These are phyloP conservation scores for Oldenlandia corymbosa DNA, from an alignment of 257 asterid genomes.

Conservation along the genomic window DNA sequence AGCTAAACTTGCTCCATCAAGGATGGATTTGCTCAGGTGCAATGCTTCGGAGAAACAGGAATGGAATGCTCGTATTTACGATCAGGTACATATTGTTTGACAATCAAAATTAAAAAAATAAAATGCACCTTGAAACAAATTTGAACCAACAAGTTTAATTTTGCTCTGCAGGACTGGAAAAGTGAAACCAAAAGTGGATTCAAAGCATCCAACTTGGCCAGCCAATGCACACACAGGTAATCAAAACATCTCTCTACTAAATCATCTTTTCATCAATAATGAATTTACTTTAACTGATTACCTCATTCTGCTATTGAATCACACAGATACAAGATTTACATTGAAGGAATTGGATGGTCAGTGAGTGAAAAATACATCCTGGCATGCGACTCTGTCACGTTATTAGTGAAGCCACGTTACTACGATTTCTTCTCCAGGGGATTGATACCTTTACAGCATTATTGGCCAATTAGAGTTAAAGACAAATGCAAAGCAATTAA, in stretches of 20 bases:
- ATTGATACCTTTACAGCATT: conserved; percentile 71
- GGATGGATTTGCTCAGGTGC: conserved; percentile 72
- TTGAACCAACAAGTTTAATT: no score
- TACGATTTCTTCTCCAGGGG: conserved; percentile 82
- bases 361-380: conserved; percentile 92
- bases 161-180: conserved; percentile 48
- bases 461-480: conserved; percentile 69
- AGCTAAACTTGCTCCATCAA: conserved; percentile 37
- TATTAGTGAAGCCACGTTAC: conserved; percentile 56
- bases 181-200: conserved; percentile 52
- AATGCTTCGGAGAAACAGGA: conserved; percentile 63
- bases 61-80: conserved; percentile 69
- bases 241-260: background rate
- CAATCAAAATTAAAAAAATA: no score
- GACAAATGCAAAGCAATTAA: conserved; percentile 78
- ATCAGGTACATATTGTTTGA: conserved; percentile 48
- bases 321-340: conserved; percentile 73
- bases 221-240: conserved; percentile 78
- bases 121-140: no score
- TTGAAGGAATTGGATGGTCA: conserved; percentile 93
- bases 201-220: conserved; percentile 66
- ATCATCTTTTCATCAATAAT: no score
- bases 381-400: conserved; percentile 67
- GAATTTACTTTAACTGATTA: no score
- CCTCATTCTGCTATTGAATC: no score